Conservation (phyloP, 768 basidiomycete genomes). For the Gymnopilus dilepis region DNA sequence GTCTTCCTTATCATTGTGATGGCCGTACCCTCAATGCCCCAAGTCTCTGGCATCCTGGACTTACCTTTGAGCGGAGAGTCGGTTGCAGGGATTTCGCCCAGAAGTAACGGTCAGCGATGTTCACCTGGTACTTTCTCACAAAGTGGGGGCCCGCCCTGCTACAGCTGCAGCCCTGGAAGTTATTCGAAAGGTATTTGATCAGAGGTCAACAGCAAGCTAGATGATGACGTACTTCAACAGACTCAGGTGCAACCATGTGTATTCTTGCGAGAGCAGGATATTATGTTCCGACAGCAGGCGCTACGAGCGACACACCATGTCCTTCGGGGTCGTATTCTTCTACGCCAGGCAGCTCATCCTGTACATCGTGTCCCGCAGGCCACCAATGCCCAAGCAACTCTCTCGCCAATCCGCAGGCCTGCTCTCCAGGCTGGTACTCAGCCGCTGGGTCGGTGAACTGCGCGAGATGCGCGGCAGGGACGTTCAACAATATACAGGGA, state of each 20-base stretch:
- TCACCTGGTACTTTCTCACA: conserved; percentile 27
- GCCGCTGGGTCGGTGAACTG: conserved; percentile 27
- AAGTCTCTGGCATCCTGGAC: too few relatives aligned
- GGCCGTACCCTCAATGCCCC: too few relatives aligned
- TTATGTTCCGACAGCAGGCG: conserved; percentile 22
- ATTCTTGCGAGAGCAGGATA: conserved; percentile 27
- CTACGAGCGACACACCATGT: conserved; percentile 25
- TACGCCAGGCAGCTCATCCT: conserved; percentile 11
- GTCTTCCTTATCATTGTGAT: background rate
- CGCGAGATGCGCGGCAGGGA: conserved; percentile 27
- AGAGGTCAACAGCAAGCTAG: too few relatives aligned
- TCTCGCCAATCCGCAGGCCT: conserved; percentile 26
- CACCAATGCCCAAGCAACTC: conserved; percentile 27
- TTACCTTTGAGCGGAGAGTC: too few relatives aligned
- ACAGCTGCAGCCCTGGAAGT: conserved; percentile 25
- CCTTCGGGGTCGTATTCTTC: conserved; percentile 9
- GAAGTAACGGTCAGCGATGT: conserved; percentile 14
- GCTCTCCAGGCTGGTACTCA: conserved; percentile 33
- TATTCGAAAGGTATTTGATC: conserved; percentile 22
- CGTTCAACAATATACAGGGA: conserved; percentile 32
- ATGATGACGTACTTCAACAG: conserved; percentile 8
- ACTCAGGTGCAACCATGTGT: conserved; percentile 20
- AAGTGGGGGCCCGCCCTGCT: conserved; percentile 24
- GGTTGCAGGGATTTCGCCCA: too few relatives aligned
- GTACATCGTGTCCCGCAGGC: conserved; percentile 25